Evolutionary conservation across 257 asterid species (phyloP).

Genomic region (Voacanga thouarsii): DNA sequence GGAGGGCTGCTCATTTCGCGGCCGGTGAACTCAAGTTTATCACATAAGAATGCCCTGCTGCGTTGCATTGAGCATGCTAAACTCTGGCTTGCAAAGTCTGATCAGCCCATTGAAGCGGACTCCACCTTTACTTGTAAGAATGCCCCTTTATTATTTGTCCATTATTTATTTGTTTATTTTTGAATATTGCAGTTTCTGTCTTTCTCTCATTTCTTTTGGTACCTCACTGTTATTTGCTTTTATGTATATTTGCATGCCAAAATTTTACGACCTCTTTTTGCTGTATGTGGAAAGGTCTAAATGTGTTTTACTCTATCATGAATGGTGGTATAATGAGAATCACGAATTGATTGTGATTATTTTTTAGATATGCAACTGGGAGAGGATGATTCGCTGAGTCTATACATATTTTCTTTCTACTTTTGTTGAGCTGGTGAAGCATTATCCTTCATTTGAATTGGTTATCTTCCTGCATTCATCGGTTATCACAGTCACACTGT

Average conservation of each 20-base stretch:
- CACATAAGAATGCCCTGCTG: slow-evolving; percentile 64
- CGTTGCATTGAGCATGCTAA: slow-evolving; percentile 72
- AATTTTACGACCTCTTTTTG: not conserved
- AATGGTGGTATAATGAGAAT: not conserved
- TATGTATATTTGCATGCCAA: not conserved
- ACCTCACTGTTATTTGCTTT: no score
- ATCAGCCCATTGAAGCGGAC: slow-evolving; percentile 50
- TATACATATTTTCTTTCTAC: not conserved
- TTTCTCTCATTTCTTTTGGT: not conserved
- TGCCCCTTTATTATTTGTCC: not conserved
- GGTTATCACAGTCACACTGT: not conserved
- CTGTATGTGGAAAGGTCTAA: not conserved
- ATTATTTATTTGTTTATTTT: not conserved
- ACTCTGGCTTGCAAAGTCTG: slow-evolving; percentile 62
- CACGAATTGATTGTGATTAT: not conserved
- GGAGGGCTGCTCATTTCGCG: slow-evolving; percentile 61
- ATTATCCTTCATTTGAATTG: not conserved
- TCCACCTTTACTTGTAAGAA: slow-evolving; percentile 62
- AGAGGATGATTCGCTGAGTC: not conserved
- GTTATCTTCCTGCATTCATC: not conserved
- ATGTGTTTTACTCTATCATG: not conserved
- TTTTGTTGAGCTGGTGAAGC: not conserved
- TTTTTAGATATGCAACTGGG: not conserved
- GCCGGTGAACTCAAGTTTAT: slow-evolving; percentile 53
- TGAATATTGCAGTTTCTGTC: not conserved